These are phyloP conservation scores for Talaromyces piceae DNA, from an alignment of 2,329 filamentous ascomycete species.

Conservation along the genomic window DNA sequence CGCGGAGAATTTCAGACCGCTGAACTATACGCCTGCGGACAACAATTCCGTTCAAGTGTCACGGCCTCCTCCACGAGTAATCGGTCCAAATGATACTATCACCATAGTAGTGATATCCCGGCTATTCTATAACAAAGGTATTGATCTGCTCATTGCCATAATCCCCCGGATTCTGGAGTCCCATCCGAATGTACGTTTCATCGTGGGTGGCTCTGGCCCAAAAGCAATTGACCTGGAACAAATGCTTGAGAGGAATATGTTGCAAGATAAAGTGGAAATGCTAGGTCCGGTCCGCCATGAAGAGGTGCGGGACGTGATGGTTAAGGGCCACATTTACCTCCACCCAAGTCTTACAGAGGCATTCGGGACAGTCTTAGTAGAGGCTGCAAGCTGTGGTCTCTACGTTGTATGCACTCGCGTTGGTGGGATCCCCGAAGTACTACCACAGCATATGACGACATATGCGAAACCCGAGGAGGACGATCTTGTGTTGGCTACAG, in stretches of 20 bases:
- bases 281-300: slow-evolving; percentile 89
- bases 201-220: slow-evolving; percentile 90
- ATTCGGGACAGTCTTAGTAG: slow-evolving; percentile 95
- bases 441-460: slow-evolving; percentile 93
- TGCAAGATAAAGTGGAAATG: slow-evolving; percentile 90
- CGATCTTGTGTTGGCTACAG: slow-evolving; percentile 82
- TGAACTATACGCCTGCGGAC: slow-evolving; percentile 42
- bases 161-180: slow-evolving; percentile 85
- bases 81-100: slow-evolving; percentile 78
- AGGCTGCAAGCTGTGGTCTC: slow-evolving; percentile 88
- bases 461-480: slow-evolving; percentile 97
- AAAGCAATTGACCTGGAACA: slow-evolving; percentile 98
- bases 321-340: slow-evolving; percentile 90
- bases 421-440: slow-evolving; percentile 91
- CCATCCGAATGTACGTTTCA: slow-evolving; percentile 89
- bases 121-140: slow-evolving; percentile 98
- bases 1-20: slow-evolving; percentile 84
- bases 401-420: slow-evolving; percentile 97
- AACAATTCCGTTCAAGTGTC: slow-evolving; percentile 19
- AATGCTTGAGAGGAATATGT: slow-evolving; percentile 90
- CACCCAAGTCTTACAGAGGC: slow-evolving; percentile 93
- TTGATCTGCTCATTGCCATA: slow-evolving; percentile 89
- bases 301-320: slow-evolving; percentile 95
- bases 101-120: slow-evolving; percentile 96
- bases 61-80: slow-evolving; percentile 55